Conservation (phyloP, 2,329 filamentous ascomycete species). For the Ambrosiella cleistominuta region DNA sequence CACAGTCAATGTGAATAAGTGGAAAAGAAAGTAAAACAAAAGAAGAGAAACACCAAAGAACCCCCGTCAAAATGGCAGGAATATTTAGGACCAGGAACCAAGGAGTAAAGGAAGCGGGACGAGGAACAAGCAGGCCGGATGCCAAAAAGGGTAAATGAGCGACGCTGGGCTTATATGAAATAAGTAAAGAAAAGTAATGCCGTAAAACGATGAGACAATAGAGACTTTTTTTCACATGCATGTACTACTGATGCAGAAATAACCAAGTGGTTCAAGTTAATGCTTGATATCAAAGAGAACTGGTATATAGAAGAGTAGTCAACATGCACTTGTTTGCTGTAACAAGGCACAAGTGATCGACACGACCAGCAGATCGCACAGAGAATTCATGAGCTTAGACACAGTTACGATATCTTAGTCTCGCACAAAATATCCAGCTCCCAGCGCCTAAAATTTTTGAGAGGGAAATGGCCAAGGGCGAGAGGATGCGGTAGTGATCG, state of each 20-base stretch:
- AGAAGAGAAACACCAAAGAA: neutral
- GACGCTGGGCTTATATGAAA: neutral
- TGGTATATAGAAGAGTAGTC: neutral
- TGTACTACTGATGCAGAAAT: too few species aligned
- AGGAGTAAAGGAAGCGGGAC: neutral
- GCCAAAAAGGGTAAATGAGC: neutral
- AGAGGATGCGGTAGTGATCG: neutral
- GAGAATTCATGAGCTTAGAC: neutral
- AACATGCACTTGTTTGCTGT: neutral
- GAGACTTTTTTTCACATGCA: too few species aligned
- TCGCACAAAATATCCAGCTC: neutral
- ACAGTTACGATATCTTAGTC: neutral
- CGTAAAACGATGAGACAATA: too few species aligned
- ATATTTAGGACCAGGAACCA: neutral
- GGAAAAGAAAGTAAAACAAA: neutral
- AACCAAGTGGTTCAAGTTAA: neutral
- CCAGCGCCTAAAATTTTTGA: neutral
- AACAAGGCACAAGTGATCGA: neutral
- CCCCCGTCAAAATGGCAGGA: neutral
- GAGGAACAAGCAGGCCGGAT: neutral
- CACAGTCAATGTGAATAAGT: neutral
- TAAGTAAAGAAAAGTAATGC: too few species aligned
- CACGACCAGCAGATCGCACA: conserved; percentile 3
- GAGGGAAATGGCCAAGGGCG: neutral
- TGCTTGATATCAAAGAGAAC: neutral